These are phyloP conservation scores for Salix purpurea DNA, from an alignment of 345 rosid species.

Conservation along the genomic window DNA sequence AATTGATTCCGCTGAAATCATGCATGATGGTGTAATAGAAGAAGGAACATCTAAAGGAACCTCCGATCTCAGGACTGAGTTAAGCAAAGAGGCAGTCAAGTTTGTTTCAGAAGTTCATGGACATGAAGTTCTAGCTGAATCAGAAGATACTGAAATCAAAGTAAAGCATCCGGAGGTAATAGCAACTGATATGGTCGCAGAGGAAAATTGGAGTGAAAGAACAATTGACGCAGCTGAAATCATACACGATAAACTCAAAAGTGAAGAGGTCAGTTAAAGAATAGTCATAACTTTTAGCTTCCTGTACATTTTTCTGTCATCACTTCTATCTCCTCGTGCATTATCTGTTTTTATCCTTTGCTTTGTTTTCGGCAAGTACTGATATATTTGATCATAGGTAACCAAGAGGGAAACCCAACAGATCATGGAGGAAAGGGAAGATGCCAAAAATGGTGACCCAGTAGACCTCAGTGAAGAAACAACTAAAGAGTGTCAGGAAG, in stretches of 20 bases:
- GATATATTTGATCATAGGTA: slow-evolving; percentile 3
- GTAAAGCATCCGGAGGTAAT: slow-evolving; percentile 16
- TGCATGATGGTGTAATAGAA: slow-evolving; percentile 4
- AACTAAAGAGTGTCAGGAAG: slow-evolving; percentile 24
- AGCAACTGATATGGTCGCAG: slow-evolving; percentile 4
- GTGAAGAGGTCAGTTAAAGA: slow-evolving; percentile 25
- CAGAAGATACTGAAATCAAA: slow-evolving; percentile 17
- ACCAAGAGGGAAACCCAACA: slow-evolving; percentile 11
- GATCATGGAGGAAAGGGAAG: slow-evolving; percentile 32
- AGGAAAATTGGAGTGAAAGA: slow-evolving; percentile 15
- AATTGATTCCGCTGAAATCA: slow-evolving; percentile 16
- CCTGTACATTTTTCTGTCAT: not conserved
- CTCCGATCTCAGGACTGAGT: slow-evolving; percentile 1
- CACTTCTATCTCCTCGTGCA: not conserved
- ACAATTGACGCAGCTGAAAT: slow-evolving; percentile 18
- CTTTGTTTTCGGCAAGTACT: not conserved
- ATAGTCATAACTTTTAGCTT: not conserved
- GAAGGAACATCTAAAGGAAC: not conserved
- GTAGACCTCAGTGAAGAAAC: slow-evolving; percentile 20
- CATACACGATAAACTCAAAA: slow-evolving; percentile 24
- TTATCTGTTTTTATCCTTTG: not conserved
- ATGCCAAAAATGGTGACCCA: slow-evolving; percentile 13
- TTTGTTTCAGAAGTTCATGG: not conserved
- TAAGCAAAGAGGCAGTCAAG: slow-evolving; percentile 17
- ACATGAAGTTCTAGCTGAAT: slow-evolving; percentile 4